Evolutionary conservation across 169 alveolate species (phyloP), one percentile per base, ranked within the genome.

Genomic region (Babesia sp.): DNA sequence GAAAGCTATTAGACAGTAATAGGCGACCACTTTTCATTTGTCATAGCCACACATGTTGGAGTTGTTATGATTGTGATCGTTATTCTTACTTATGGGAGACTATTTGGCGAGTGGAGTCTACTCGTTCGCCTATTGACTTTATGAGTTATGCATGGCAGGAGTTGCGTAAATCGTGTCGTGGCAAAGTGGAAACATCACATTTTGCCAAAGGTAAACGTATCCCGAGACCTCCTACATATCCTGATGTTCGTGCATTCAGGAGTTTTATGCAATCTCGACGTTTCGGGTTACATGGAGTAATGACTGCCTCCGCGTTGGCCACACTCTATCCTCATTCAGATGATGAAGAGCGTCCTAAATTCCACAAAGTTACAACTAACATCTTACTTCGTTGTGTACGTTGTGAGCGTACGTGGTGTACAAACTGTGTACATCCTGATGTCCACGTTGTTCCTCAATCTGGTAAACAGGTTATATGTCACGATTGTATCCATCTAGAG

Each of bases 361-460:
- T 81, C 54, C 79, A 81, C 60, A 60, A 72, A 34, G 80, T 76
- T 2, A 57, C 74, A 1, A 31, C 66, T 31, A 71, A 33, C 29
- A 54, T 57, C 29, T 55, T 81, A 28, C 22, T 71, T 22, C 57
- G 61, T 24, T 81, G 89, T 42, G 51, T 81, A 1, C 60, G 89
- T 18, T 81, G 89, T 72, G 89, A 81, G 39, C 71, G 84, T 31
- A 71, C 85, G 29, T 81, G 89, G 89, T 81, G 89, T 42, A 81
- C 80, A 20, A 60, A 46, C 53, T 81, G 89, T 55, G 45, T 73
- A 34, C 89, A 71, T 41, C 89, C 89, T 4, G 89, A 81, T 42
- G 89, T 63, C 7, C 85, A 53, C 50, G 29, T 71, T 9, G 50
- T 81, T 9, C 85, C 72, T 31, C 58, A 81, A 9, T 81, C 85